Evolutionary conservation across 306 rosid genomes (phyloP), one percentile per base, ranked within the genome.

Genomic region (Amphicarpaea edgeworthii): DNA sequence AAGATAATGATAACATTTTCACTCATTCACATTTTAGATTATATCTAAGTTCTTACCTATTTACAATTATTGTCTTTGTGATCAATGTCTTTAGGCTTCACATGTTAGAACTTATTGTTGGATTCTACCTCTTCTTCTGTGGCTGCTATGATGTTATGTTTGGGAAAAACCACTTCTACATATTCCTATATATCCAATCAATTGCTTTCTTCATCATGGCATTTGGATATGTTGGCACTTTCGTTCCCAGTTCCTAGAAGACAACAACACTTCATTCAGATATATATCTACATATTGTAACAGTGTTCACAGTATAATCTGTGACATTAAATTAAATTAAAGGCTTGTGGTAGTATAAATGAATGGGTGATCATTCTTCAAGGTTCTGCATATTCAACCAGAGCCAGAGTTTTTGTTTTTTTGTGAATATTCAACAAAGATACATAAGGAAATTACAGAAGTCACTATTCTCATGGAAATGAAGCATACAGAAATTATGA

Each of bases 181-280:
- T 94, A 41, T 94, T 85, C 88, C 88, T 94, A 80, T 87, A 41
- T 20, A 57, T 88, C 12, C 97, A 94, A 86, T 79, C 97, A 10
- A 8, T 68, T 28, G 92, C 94, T 41, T 94, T 91, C 86, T 90
- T 90, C 83, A 64, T 90, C 73, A 72, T 82, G 76, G 96, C 93
- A n/a, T 79, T 91, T 68, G 98, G 98, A 72, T 87, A 91, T 53
- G 79, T 86, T 75, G 98, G 98, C 82, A 91, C 93, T 45, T 83
- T 91, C 34, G 87, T 90, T 70, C 96, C 97, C 79, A 78, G 51
- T 63, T 77, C 90, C 77, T 88, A 87, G 78, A 45, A 70, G 72
- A 42, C 74, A 57, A 14, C 28, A 24, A 61, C 81, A 41, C 51
- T 73, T 62, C 49, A 76, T 60, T 72, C 62, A 46, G 65, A 79